A percentile compares a stretch with the other conserved stretches of the same genome.
phyloP scores from a whole-genome alignment of 129 eudicot species.

The Deinandra increscens region DNA sequence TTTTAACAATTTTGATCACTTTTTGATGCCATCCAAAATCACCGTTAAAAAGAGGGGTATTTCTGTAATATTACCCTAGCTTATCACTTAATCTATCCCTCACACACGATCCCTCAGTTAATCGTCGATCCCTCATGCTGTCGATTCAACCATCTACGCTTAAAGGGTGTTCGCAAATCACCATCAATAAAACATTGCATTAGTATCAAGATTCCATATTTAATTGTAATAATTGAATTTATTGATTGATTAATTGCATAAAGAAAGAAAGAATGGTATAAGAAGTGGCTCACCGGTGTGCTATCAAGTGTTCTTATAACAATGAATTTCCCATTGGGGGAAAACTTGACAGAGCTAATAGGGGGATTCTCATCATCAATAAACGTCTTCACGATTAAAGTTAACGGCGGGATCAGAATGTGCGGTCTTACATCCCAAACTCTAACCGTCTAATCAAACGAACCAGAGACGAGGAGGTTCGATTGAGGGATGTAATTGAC shows the following conservation, averaged over 20 bases:
- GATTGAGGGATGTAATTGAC: constrained; percentile 73
- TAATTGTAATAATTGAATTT: neutral
- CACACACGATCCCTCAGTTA: too few relatives aligned
- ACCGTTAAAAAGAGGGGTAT: too few relatives aligned
- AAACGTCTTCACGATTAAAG: too few relatives aligned
- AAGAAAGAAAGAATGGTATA: neutral
- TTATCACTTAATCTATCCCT: too few relatives aligned
- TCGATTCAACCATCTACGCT: too few relatives aligned
- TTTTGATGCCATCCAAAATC: too few relatives aligned
- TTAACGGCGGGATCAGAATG: too few relatives aligned
- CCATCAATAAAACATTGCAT: neutral
- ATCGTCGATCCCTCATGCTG: too few relatives aligned
- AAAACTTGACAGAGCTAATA: constrained; percentile 88
- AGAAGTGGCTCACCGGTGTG: constrained; percentile 60
- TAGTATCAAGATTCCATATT: neutral
- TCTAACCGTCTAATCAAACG: constrained; percentile 94
- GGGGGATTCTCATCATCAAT: too few relatives aligned
- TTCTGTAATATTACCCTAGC: too few relatives aligned
- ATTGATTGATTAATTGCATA: neutral
- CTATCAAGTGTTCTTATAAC: constrained; percentile 92
- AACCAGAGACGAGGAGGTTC: constrained; percentile 78
- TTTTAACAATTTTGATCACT: too few relatives aligned
- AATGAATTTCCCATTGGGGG: constrained; percentile 87
- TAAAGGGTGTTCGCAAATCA: too few relatives aligned
- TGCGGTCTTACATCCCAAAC: constrained; percentile 98